Evolutionary conservation across 176 grass and related monocot genomes (phyloP).

Genomic region (Elymus sibiricus): DNA sequence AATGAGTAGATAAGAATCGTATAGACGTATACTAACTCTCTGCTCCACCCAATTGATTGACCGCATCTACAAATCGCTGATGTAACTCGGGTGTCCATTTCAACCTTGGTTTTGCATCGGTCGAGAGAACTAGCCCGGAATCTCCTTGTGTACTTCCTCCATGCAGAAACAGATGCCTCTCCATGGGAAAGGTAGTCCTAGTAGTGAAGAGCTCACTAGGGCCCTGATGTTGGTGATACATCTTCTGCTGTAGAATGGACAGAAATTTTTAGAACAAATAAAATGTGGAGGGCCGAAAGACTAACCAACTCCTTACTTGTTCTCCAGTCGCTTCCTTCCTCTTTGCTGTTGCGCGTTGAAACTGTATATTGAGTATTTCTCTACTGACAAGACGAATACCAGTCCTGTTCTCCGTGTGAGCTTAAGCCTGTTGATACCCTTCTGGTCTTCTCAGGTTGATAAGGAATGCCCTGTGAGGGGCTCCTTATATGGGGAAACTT

Average conservation of each 20-base stretch:
- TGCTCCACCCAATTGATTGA: constrained; percentile 96
- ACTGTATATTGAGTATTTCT: constrained; percentile 1
- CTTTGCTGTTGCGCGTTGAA: constrained; percentile 23
- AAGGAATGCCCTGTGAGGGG: constrained; percentile 44
- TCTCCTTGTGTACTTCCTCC: constrained; percentile 75
- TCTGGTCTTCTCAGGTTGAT: constrained; percentile 66
- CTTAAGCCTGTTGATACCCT: constrained; percentile 39
- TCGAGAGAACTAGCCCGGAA: constrained; percentile 91
- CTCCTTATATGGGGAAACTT: constrained; percentile 84
- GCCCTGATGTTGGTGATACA: constrained; percentile 90
- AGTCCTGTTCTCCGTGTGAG: constrained; percentile 8
- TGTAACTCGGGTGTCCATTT: constrained; percentile 99
- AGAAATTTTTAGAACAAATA: constrained; percentile 12
- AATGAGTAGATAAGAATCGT: constrained; percentile 14
- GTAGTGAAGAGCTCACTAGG: constrained; percentile 64
- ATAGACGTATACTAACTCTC: constrained; percentile 67
- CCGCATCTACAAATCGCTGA: constrained; percentile 90
- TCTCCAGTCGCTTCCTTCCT: constrained; percentile 24
- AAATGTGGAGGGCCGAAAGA: not conserved
- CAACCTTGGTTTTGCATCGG: constrained; percentile 92
- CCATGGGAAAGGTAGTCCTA: constrained; percentile 59
- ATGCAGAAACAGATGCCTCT: constrained; percentile 77
- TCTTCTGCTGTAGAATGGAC: constrained; percentile 46
- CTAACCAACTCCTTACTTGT: constrained; percentile 29
- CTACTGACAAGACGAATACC: constrained; percentile 13